Base-by-base conservation (phyloP, 208 protist genomes). In the Porcisia deanei region DNA sequence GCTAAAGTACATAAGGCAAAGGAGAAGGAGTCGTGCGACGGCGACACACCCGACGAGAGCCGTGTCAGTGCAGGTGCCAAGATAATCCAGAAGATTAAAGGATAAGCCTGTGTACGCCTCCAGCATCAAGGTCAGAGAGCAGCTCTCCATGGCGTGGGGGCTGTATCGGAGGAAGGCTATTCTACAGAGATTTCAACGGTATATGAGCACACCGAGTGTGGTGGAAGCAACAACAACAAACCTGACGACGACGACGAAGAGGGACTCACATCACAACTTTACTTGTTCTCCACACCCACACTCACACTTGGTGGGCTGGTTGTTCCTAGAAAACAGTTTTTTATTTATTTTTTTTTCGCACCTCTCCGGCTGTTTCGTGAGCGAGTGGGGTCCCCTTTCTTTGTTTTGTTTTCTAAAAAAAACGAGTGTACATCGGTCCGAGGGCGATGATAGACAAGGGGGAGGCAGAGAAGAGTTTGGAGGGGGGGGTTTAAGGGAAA, bases 1-100 rank as follows among this genome's bases (percentile, higher is more conserved):
- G 58, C 73, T 86, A 41, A 87, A 76, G 43, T 86, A 70, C 87
- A 91, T 93, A 43, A 82, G 61, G 20, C 77, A 22, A 22, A 95
- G 66, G 22, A 92, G 61, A 37, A 78, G 37, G 20, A 91, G 9
- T 37, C 91, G 91, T 22, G 76, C 63, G 20, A 63, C 68, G n/a
- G 80, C 78, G 47, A 92, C 77, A 54, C 84, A 45, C 39, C 77
- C 8, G 59, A 93, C 79, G 30, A 95, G 67, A 7, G 69, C 75
- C 12, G 71, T 49, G 34, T 88, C 85, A 1, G 78, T 80, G 74
- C 88, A 95, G 12, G 45, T 45, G 30, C 83, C 81, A 52, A 95
- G 67, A 76, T 77, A 82, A n/a, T 81, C 76, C 34, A 86, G 63
- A 18, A 84, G n/a, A 70, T 88, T 82, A 43, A 82, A 77, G 18